Base-by-base conservation (phyloP, 208 protist genomes). In the Leptomonas pyrrhocoris region DNA sequence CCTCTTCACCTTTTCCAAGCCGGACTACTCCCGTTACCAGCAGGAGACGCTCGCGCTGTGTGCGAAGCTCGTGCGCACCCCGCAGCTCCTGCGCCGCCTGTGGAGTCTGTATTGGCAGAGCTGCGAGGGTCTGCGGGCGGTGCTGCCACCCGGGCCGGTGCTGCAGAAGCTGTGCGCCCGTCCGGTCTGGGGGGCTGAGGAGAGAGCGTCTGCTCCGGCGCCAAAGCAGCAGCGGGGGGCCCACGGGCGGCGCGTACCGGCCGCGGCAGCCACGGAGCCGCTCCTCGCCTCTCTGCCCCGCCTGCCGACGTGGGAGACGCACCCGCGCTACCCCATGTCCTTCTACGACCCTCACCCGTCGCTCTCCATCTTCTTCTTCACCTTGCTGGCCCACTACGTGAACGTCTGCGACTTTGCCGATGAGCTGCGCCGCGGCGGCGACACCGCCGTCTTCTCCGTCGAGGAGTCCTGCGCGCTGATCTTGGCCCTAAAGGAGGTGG, bases 291-390 rank as follows among this genome's bases (percentile, higher is more conserved):
- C 54, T n/a, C 30, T 71, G 1, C 64, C 58, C 2, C 78, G 74
- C 15, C 55, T 79, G 25, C 60, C 68, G 25, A 70, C 56, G 23
- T 72, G 56, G 74, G 73, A 77, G 57, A 67, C 50, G 31, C 68
- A 65, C 53, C 57, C 61, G 53, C 55, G 58, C 16, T 72, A 71
- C 21, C 79, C 72, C 19, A 56, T 67, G 59, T 56, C 81, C 38
- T 91, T 92, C 73, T 87, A 75, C 60, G 88, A 94, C 68, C 81
- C 82, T 15, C 79, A 86, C 57, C 88, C 90, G 11, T 82, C 83
- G 21, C 74, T 96, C 31, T 88, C 90, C 50, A 76, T 84, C 36
- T 77, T 94, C 42, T 80, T 96, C 71, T 94, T 96, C 60, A 80
- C 68, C 18, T 54, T 96, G 25, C 73, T 94, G n/a, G 73, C 74